Percentiles rank a stretch among this genome's conserved stretches.
Conservation (phyloP, 176 grass and related monocot species). For the Alopecurus myosuroides region DNA sequence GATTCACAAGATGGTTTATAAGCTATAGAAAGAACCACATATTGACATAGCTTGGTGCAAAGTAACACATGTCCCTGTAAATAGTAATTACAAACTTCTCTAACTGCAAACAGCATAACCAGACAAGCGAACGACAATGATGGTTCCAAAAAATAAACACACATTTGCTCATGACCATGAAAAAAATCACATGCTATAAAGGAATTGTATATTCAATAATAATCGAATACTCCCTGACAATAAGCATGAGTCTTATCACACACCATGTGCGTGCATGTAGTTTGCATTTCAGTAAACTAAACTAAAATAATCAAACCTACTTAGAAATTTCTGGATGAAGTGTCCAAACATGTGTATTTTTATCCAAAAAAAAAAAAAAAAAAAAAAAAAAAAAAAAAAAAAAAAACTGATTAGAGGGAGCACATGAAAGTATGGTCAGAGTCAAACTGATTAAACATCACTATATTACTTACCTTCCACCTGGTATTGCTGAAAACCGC, state of each 20-base stretch:
- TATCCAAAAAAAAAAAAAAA: background rate
- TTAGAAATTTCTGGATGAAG: background rate
- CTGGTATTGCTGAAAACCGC: slow-evolving; percentile 51
- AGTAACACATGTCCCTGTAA: background rate
- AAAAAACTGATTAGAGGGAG: background rate
- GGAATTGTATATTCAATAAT: background rate
- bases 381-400: background rate
- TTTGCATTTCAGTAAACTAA: background rate
- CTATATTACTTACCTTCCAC: slow-evolving; percentile 65
- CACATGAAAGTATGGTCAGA: background rate
- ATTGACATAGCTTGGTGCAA: background rate
- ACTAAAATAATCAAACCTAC: background rate
- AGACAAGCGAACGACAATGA: background rate
- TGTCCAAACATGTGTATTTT: background rate
- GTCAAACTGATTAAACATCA: background rate
- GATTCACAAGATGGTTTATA: background rate
- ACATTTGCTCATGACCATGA: background rate
- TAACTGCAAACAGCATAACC: background rate
- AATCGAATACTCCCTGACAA: background rate
- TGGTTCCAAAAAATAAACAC: background rate
- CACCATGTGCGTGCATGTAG: background rate
- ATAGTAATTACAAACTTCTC: background rate
- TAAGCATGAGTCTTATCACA: background rate
- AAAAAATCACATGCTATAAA: background rate
- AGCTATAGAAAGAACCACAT: background rate